These are phyloP conservation scores for Penicillium sp. DNA, from an alignment of 2,329 filamentous ascomycete genomes.

Conservation along the genomic window DNA sequence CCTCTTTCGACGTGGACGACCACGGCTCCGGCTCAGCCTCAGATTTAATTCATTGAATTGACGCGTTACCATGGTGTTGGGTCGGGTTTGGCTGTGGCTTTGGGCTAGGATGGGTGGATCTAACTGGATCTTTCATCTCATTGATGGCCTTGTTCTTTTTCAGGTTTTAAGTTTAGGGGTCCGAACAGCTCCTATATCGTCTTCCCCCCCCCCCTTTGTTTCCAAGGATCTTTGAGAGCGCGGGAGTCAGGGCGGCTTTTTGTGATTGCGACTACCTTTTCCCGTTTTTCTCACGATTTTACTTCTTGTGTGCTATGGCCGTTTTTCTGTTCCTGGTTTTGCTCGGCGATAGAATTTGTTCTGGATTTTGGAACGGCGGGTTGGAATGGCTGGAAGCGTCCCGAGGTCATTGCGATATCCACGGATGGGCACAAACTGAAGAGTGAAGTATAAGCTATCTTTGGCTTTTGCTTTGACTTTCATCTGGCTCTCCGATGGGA, in stretches of 20 bases:
- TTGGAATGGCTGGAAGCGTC: neutral
- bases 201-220: constrained; percentile 5
- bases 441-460: constrained; percentile 2
- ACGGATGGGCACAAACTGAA: neutral
- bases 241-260: constrained; percentile 11
- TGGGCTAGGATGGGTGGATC: no score
- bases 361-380: constrained; percentile 12
- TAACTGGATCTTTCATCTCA: constrained; percentile 3
- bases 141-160: constrained; percentile 1
- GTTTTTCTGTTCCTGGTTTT: constrained; percentile 6
- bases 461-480: neutral
- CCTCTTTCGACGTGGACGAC: constrained; percentile 39
- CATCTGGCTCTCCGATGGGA: no score
- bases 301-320: neutral
- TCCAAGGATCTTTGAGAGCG: constrained; percentile 7
- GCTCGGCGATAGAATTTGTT: constrained; percentile 18
- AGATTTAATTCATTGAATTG: constrained; percentile 34
- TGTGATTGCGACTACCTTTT: constrained; percentile 5
- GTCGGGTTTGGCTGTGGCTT: no score
- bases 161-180: constrained; percentile 4
- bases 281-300: neutral
- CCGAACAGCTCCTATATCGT: constrained; percentile 1
- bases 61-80: no score
- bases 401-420: neutral
- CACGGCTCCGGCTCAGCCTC: constrained; percentile 38